phyloP scores from a whole-genome alignment of 2,329 filamentous ascomycete genomes.

The Colletotrichum agaves region DNA sequence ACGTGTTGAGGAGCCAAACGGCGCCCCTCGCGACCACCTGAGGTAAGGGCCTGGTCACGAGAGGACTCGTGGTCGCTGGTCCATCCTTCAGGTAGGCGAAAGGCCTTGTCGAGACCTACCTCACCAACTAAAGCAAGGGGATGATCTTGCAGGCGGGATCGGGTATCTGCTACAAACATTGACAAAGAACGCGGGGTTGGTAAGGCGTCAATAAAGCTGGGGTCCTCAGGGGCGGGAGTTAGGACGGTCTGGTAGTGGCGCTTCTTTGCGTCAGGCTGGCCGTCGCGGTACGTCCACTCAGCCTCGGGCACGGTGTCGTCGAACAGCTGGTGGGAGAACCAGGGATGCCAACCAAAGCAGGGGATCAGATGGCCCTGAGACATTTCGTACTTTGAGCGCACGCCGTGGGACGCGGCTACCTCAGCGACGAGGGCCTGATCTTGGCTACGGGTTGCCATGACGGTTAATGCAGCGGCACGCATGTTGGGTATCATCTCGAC shows the following conservation, averaged over 20 bases:
- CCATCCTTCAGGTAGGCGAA: slow-evolving; percentile 75
- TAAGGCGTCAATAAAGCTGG: slow-evolving; percentile 59
- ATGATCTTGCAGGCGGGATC: slow-evolving; percentile 63
- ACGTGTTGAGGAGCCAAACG: slow-evolving; percentile 75
- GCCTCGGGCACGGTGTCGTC: slow-evolving; percentile 58
- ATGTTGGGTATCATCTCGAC: slow-evolving; percentile 69
- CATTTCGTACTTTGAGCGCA: slow-evolving; percentile 46
- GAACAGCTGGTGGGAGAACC: slow-evolving; percentile 84
- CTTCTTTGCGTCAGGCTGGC: slow-evolving; percentile 51
- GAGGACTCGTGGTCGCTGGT: slow-evolving; percentile 46
- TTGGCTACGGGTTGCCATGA: slow-evolving; percentile 81
- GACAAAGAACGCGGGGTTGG: slow-evolving; percentile 71
- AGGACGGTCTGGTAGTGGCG: slow-evolving; percentile 76
- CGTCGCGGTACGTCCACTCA: slow-evolving; percentile 50
- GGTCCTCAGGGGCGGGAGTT: slow-evolving; percentile 55
- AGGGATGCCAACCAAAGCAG: slow-evolving; percentile 89
- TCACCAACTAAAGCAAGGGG: slow-evolving; percentile 79
- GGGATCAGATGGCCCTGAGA: slow-evolving; percentile 60
- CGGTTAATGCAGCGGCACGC: slow-evolving; percentile 72
- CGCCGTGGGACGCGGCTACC: slow-evolving; percentile 66
- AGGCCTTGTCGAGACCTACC: slow-evolving; percentile 80
- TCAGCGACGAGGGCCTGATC: slow-evolving; percentile 79
- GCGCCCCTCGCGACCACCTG: slow-evolving; percentile 77
- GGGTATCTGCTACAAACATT: slow-evolving; percentile 66
- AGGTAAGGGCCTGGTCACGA: slow-evolving; percentile 65